Base-by-base conservation (phyloP, 2,329 filamentous ascomycete species). In the Fusarium sp. region DNA sequence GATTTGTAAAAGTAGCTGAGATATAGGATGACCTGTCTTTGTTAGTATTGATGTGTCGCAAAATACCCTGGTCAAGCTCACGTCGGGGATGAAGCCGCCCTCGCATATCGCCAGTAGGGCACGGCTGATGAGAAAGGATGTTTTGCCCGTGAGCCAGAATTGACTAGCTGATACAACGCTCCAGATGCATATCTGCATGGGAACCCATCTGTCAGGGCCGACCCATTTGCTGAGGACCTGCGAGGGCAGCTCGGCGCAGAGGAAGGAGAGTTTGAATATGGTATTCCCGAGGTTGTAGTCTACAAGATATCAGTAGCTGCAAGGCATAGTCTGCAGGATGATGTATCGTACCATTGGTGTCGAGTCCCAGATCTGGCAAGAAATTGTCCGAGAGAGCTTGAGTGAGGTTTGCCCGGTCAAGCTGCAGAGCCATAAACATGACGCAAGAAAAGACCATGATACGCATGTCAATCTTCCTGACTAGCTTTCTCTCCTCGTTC, bases 1-100 rank as follows among this genome's bases (percentile, higher is more conserved):
- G 61, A 58, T 40, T 65, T 93, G 79, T 93, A 94, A 80, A 90
- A 94, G 77, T 93, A 93, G 30, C 86, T 89, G 2, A 92, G 82
- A 74, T 92, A 92, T 1, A 90, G 80, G 55, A 91, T 87, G 40
- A 75, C 77, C 66, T 80, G 75, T 53, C n/a, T 43, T 10, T 40
- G 15, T 50, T 52, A 63, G 34, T 41, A 23, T 51, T 51, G 48
- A 18, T 18, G 12, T 39, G n/a, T 51, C 9, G 48, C 18, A 27
- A 36, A 16, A 18, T 11, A 31, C 27, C 16, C 16, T 34, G 36
- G 31, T 36, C 12, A 31, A 31, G 65, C 67, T 23, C 57, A 70
- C 64, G 31, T 71, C 64, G 13, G 67, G 69, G 23, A 70, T 70
- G 48, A 70, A 70, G 51, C 67, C 64, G 39, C 67, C 61, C 41